Base-by-base conservation (phyloP, 75 land plant species). In the Pinus taeda region DNA sequence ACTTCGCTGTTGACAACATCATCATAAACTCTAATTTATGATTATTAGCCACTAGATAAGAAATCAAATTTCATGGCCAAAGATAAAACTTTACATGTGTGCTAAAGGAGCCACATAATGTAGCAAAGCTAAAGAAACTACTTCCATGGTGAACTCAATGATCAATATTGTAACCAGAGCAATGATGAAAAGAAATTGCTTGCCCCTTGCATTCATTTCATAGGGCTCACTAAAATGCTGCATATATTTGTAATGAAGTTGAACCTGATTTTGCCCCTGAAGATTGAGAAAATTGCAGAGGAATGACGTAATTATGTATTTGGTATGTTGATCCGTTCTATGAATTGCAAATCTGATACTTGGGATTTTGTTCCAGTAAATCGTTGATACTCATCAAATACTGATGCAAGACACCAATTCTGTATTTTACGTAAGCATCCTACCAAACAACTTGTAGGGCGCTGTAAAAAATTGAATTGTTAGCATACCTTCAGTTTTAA, bases 341-440 rank as follows among this genome's bases (percentile, higher is more conserved):
- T 86, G 61, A 84, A 91, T 76, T 81, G 84, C 57, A 82, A 81
- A 60, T 91, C 90, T 15, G 87, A 77, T 13, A 88, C 74, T 64
- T 86, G 72, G 4, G 84, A 75, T 67, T 91, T 88, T 37, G 76
- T 82, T 30, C 84, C 88, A 20, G 90, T 87, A 79, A 82, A 91
- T 4, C 82, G 79, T 63, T 82, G 85, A 62, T 91, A 91, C 66
- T 91, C 93, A 58, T 86, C 91, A 65, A 89, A 82, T 13, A 91
- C 80, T 4, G 91, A 75, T n/a, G 93, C 24, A 62, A 91, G 45
- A 65, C 86, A 81, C 91, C 91, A 91, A 26, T 75, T 81, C 64
- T 91, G 91, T 36, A 86, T 37, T 74, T 91, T 91, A 39, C 93
- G 80, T 56, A 88, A 77, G 76, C 93, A 91, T 57, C 90, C 92